A percentile compares a stretch with the other conserved stretches of the same genome.
These are phyloP conservation scores for Globisporangium paddicum DNA, from an alignment of 352 stramenopile species.

Conservation along the genomic window DNA sequence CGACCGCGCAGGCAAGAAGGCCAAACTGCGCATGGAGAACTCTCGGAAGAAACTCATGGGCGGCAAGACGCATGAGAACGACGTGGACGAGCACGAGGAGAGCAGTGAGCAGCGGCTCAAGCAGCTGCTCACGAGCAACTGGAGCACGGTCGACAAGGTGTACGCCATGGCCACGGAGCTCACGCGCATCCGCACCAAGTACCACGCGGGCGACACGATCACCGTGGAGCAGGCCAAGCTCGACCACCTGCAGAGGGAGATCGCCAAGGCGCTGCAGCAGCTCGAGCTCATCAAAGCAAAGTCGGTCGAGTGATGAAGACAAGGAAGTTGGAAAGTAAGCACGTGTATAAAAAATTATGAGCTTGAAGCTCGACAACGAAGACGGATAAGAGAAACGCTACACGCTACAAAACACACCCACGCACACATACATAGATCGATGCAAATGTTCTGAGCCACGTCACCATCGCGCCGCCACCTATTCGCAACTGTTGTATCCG, in stretches of 20 bases:
- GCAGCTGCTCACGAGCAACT: slow-evolving; percentile 47
- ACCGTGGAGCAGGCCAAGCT: slow-evolving; percentile 48
- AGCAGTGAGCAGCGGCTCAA: slow-evolving; percentile 30
- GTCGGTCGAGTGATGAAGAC: not conserved
- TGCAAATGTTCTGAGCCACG: not conserved
- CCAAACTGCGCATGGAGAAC: slow-evolving; percentile 28
- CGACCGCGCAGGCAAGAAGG: slow-evolving; percentile 30
- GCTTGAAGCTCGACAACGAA: not conserved
- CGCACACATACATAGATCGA: not conserved
- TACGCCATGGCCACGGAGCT: slow-evolving; percentile 43
- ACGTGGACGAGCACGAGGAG: slow-evolving; percentile 21
- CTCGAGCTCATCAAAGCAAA: slow-evolving; percentile 29
- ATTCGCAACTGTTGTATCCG: slow-evolving; percentile 10
- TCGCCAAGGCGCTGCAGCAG: slow-evolving; percentile 47
- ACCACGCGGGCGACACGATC: slow-evolving; percentile 49
- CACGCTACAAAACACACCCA: not conserved
- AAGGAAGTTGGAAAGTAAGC: not conserved
- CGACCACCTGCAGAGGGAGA: slow-evolving; percentile 50
- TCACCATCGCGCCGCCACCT: not conserved
- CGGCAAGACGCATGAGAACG: slow-evolving; percentile 6
- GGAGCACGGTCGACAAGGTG: slow-evolving; percentile 68
- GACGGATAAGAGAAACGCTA: not conserved
- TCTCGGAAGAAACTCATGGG: slow-evolving; percentile 12
- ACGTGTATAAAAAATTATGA: not conserved
- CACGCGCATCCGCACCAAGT: slow-evolving; percentile 36